Evolutionary conservation across 768 basidiomycete genomes (phyloP).

Genomic region (Suillus variegatus): DNA sequence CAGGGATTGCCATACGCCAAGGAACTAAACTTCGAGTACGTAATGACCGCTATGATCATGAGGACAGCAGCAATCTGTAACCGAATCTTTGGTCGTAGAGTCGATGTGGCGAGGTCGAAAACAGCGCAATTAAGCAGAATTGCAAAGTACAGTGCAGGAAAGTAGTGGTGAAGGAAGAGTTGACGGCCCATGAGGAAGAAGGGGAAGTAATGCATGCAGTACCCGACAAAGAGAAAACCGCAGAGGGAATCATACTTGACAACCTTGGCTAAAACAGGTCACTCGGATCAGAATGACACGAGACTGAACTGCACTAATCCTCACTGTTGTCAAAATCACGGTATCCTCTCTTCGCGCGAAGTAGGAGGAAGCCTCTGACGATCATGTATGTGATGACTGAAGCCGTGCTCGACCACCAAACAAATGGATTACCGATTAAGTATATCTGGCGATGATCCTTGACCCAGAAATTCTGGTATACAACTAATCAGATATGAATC

Average conservation of each 20-base stretch:
- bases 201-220: slow-evolving; percentile 92
- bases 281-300: not conserved
- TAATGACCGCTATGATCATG: slow-evolving; percentile 72
- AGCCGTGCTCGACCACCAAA: slow-evolving; percentile 87
- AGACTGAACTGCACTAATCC: slow-evolving; percentile 25
- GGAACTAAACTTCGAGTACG: slow-evolving; percentile 78
- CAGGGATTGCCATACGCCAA: slow-evolving; percentile 83
- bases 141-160: slow-evolving; percentile 95
- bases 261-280: slow-evolving; percentile 63
- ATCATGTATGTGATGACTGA: slow-evolving; percentile 67
- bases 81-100: slow-evolving; percentile 71
- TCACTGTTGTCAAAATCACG: slow-evolving; percentile 90
- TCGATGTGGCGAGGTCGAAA: slow-evolving; percentile 86
- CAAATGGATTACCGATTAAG: slow-evolving; percentile 89
- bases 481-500: slow-evolving; percentile 9
- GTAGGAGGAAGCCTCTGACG: slow-evolving; percentile 76
- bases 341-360: slow-evolving; percentile 89
- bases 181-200: slow-evolving; percentile 98
- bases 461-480: slow-evolving; percentile 91
- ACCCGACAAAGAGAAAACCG: slow-evolving; percentile 90
- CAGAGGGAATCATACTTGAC: slow-evolving; percentile 91
- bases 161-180: slow-evolving; percentile 97
- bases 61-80: slow-evolving; percentile 81
- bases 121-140: slow-evolving; percentile 73
- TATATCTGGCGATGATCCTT: slow-evolving; percentile 96